phyloP scores from a whole-genome alignment of 2,329 filamentous ascomycete species.

The Fusarium cyanostomum region DNA sequence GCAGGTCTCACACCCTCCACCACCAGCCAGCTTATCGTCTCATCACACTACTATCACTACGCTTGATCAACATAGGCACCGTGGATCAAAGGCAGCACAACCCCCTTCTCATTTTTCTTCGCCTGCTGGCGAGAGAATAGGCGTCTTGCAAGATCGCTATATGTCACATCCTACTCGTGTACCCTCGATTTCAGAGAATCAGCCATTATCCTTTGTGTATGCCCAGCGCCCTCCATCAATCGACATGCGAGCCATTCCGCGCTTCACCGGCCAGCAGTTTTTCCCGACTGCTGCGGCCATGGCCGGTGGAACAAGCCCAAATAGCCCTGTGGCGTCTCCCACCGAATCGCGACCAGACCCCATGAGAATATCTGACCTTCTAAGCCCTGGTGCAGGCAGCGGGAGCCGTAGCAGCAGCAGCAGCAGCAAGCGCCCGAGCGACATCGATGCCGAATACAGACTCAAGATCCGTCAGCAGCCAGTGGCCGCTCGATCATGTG shows the following conservation, averaged over 20 bases:
- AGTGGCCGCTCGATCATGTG: constrained; percentile 79
- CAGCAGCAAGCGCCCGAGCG: not conserved
- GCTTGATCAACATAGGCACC: constrained; percentile 19
- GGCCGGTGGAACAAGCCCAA: not conserved
- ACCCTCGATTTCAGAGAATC: constrained; percentile 9
- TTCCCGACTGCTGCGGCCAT: not conserved
- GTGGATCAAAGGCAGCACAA: constrained; percentile 11
- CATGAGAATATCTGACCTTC: constrained; percentile 39
- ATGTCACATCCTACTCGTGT: constrained; percentile 9
- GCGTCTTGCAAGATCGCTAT: constrained; percentile 19
- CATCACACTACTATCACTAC: constrained; percentile 10
- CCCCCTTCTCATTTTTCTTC: constrained; percentile 1
- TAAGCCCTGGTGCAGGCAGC: constrained; percentile 12
- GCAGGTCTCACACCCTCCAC: constrained; percentile 31
- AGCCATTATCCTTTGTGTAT: constrained; percentile 5
- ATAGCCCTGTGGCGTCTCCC: constrained; percentile 24
- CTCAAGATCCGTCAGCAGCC: constrained; percentile 77
- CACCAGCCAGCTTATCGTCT: constrained; percentile 12
- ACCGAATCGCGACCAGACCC: constrained; percentile 29
- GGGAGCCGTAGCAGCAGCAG: not conserved
- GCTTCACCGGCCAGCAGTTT: constrained; percentile 9
- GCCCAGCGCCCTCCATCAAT: constrained; percentile 9
- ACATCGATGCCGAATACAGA: constrained; percentile 41
- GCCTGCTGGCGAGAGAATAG: not conserved
- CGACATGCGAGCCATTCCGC: constrained; percentile 3